phyloP scores from a whole-genome alignment of 2,329 filamentous ascomycete species.

The Trichoderma sp. region DNA sequence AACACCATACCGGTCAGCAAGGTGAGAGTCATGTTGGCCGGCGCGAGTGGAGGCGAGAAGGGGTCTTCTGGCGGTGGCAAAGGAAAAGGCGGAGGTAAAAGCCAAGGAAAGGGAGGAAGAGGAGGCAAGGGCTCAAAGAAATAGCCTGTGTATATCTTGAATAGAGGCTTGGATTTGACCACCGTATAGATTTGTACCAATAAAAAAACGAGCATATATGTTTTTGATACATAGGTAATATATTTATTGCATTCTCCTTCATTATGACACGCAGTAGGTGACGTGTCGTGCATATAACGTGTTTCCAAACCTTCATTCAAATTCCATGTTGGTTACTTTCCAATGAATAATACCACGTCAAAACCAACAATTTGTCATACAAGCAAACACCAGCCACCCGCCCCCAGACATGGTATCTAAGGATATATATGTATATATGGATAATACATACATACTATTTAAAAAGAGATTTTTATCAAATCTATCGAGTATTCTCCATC shows the following conservation, averaged over 20 bases:
- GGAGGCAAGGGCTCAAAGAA: constrained; percentile 52
- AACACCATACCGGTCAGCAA: constrained; percentile 81
- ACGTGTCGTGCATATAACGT: neutral
- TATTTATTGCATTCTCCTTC: neutral
- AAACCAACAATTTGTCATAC: neutral
- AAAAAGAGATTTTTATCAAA: neutral
- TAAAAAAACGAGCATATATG: neutral
- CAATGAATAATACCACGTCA: neutral
- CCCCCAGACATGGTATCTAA: neutral
- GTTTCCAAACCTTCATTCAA: neutral
- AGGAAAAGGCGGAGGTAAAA: constrained; percentile 30
- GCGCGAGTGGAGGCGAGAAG: constrained; percentile 52
- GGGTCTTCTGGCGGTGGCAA: constrained; percentile 42
- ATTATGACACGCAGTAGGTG: neutral
- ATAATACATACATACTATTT: neutral
- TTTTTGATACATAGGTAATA: neutral
- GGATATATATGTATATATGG: neutral
- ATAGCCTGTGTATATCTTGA: constrained; percentile 26
- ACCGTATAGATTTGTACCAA: neutral
- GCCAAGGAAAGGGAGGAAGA: constrained; percentile 42
- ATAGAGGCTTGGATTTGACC: neutral
- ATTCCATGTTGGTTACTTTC: neutral
- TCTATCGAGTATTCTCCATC: constrained; percentile 41
- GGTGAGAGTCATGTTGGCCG: constrained; percentile 76
- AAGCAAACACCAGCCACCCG: neutral